phyloP scores from a whole-genome alignment of 257 asterid species.

The Ligustrum vulgare region DNA sequence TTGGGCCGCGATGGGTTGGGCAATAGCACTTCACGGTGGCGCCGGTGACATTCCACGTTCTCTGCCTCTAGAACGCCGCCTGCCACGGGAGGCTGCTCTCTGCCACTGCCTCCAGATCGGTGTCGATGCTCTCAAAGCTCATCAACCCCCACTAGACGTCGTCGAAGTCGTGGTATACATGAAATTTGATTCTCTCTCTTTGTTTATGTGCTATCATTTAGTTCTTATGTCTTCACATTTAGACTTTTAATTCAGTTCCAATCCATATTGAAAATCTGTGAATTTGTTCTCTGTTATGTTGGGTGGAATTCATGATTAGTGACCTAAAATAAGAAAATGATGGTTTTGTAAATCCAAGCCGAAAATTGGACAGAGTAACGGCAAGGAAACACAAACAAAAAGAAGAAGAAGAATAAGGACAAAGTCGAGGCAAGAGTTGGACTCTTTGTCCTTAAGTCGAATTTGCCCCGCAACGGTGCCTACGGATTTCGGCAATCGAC shows the following conservation, averaged over 20 bases:
- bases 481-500: too few relatives aligned
- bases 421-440: too few relatives aligned
- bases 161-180: slow-evolving; percentile 73
- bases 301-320: too few relatives aligned
- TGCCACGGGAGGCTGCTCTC: slow-evolving; percentile 70
- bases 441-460: too few relatives aligned
- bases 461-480: too few relatives aligned
- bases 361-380: too few relatives aligned
- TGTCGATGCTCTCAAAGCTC: slow-evolving; percentile 68
- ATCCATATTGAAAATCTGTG: neutral
- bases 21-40: slow-evolving; percentile 93
- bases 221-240: neutral
- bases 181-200: neutral
- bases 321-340: too few relatives aligned
- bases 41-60: slow-evolving; percentile 80
- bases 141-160: slow-evolving; percentile 79
- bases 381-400: too few relatives aligned
- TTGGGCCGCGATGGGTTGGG: slow-evolving; percentile 76
- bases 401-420: too few relatives aligned
- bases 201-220: neutral
- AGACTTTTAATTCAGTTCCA: neutral
- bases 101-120: slow-evolving; percentile 71
- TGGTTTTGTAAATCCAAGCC: too few relatives aligned
- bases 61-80: slow-evolving; percentile 59
- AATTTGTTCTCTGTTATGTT: neutral